Evolutionary conservation across 129 eudicot species (phyloP).

Genomic region (Ambrosia trifida): DNA sequence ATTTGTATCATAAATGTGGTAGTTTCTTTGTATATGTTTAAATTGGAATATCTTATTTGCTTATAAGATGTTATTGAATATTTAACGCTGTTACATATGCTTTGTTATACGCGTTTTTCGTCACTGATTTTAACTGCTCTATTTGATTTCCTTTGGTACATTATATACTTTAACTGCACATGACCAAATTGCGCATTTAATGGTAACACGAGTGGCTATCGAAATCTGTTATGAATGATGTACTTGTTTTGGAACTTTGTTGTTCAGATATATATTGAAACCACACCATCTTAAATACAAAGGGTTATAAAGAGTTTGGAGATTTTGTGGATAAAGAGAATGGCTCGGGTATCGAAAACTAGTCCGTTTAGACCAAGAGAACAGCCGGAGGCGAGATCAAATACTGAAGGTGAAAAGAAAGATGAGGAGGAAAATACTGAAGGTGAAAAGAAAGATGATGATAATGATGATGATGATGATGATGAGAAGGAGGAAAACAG

Average conservation of each 20-base stretch:
- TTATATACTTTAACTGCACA: background rate
- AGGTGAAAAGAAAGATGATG: conserved; percentile 1
- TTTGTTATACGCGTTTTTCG: background rate
- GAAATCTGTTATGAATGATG: background rate
- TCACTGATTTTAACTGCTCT: background rate
- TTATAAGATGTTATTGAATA: background rate
- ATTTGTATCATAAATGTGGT: background rate
- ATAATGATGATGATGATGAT: no score
- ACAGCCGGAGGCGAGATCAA: background rate
- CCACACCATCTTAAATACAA: background rate
- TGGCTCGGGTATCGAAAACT: conserved; percentile 15
- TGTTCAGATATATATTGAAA: conserved; percentile 20
- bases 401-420: background rate
- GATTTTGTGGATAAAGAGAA: background rate
- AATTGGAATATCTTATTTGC: background rate
- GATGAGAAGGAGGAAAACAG: background rate
- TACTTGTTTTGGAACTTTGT: conserved; percentile 5
- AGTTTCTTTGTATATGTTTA: background rate
- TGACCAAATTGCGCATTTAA: background rate
- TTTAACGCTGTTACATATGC: background rate
- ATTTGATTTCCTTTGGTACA: background rate
- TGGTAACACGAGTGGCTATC: background rate
- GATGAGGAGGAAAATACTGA: background rate
- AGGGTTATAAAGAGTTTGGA: background rate
- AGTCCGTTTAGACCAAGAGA: background rate